A percentile compares a stretch with the other conserved stretches of the same genome.
Evolutionary conservation across 805 yeast species (phyloP).

Genomic region (Candida xyloterini): DNA sequence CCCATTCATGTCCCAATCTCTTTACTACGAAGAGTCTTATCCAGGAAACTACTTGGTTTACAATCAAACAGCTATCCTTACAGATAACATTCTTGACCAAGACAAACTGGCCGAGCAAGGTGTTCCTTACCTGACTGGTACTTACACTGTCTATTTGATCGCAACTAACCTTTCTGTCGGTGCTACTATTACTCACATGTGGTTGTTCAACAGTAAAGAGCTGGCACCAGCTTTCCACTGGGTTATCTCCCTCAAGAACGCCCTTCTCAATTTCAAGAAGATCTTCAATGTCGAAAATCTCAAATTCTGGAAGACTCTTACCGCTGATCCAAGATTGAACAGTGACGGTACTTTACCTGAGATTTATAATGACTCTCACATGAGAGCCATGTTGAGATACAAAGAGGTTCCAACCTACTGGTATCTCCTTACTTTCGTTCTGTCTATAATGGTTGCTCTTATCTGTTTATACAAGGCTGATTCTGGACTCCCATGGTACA

Average conservation of each 20-base stretch:
- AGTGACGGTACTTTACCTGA: conserved; percentile 22
- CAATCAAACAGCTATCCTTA: conserved; percentile 31
- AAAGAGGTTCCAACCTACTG: conserved; percentile 39
- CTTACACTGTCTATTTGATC: conserved; percentile 31
- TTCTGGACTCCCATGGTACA: conserved; percentile 34
- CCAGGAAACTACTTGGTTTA: conserved; percentile 27
- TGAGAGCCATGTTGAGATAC: conserved; percentile 35
- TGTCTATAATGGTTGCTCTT: conserved; percentile 36
- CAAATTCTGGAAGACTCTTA: conserved; percentile 44
- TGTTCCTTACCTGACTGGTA: conserved; percentile 32
- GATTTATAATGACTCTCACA: conserved; percentile 34
- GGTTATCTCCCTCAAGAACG: conserved; percentile 17
- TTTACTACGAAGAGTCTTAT: conserved; percentile 26
- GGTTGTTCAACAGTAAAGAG: conserved; percentile 28
- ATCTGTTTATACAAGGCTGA: conserved; percentile 20
- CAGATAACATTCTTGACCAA: conserved; percentile 23
- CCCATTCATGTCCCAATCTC: conserved; percentile 34
- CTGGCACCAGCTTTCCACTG: conserved; percentile 26
- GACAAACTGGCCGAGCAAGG: conserved; percentile 28
- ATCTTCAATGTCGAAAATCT: conserved; percentile 30
- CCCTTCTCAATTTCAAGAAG: conserved; percentile 36
- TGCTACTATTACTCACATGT: conserved; percentile 34
- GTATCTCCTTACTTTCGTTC: conserved; percentile 26
- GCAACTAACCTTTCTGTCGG: conserved; percentile 34
- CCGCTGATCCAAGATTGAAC: conserved; percentile 21